Evolutionary conservation across 106 monocot species (phyloP).

Genomic region (Amphibolis antarctica): DNA sequence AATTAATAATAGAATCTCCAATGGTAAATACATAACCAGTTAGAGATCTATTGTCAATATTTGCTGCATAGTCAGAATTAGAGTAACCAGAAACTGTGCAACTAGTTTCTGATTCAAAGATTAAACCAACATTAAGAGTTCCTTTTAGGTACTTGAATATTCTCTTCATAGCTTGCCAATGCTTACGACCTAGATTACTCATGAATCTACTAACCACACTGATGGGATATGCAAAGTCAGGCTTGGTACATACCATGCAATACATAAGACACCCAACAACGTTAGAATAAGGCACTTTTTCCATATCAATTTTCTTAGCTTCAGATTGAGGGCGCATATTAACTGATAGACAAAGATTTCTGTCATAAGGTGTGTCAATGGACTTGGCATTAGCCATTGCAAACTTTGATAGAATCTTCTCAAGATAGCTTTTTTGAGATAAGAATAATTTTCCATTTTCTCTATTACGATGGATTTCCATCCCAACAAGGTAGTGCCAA

Average conservation of each 20-base stretch:
- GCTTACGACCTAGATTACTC: not conserved
- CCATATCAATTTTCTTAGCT: not conserved
- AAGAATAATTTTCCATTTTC: not conserved
- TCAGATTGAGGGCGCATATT: not conserved
- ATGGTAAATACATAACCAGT: not conserved
- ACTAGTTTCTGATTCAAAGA: not conserved
- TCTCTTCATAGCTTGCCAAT: not conserved
- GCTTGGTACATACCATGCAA: not conserved
- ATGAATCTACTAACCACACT: not conserved
- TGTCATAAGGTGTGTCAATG: not conserved
- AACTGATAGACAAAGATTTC: not conserved
- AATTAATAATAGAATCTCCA: not conserved
- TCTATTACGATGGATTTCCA: constrained; percentile 2
- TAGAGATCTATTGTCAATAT: not conserved
- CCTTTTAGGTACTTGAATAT: not conserved
- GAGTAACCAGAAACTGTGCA: not conserved
- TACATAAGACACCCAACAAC: not conserved
- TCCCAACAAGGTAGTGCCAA: not conserved
- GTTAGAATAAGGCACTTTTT: not conserved
- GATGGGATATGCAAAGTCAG: not conserved
- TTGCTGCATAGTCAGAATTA: not conserved
- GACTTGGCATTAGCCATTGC: not conserved
- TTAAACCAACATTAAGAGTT: not conserved
- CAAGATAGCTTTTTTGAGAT: constrained; percentile 10
- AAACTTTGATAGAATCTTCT: constrained; percentile 6